Base-by-base conservation (phyloP, 2,329 filamentous ascomycete genomes). In the Trichoderma arundinaceum region DNA sequence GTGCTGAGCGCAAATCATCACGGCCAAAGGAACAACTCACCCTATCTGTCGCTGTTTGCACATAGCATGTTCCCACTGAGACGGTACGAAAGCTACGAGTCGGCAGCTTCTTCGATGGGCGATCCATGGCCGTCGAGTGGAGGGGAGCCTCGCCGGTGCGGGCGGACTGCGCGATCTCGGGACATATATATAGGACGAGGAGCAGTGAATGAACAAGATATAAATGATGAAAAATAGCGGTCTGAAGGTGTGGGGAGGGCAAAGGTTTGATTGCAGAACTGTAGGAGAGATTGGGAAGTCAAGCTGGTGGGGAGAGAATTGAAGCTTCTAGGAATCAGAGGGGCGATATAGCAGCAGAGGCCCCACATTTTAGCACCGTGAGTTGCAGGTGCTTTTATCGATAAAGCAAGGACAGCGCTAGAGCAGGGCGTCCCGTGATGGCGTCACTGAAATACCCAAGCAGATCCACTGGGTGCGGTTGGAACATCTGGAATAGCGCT, bases 21-120 rank as follows among this genome's bases (percentile, higher is more conserved):
- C 60, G 13, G 12, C 10, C 8, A 22, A 6, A 17, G 2, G 44
- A 35, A 17, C 6, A 9, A 70, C 76, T 71, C 63, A 80, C 79
- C 57, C 79, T 74, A 38, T 79, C 76, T 6, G 68, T 70, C 33
- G 74, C 75, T 17, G 76, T 77, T 70, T 81, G 79, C 41, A 69
- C 70, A 69, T 78, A 71, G 68, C 78, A 79, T 68, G 68, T 72
- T 43, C 79, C 78, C 39, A 80, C 74, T 13, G 71, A 69, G 61
- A 76, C 66, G 38, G 70, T 28, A 33, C 41, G 46, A 61, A 61
- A 46, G 46, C 46, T 59, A 41, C n/a, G 52, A 35, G 53, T 35
- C 38, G 38, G 54, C 53, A 35, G 28, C 19, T 51, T 51, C 39
- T 46, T 60, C 35, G 52, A 59, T 54, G 35, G 33, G 39, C 49